A percentile compares a stretch with the other conserved stretches of the same genome.
These are phyloP conservation scores for Trichomonascaceae sp. DNA, from an alignment of 1,139 yeast species.

Conservation along the genomic window DNA sequence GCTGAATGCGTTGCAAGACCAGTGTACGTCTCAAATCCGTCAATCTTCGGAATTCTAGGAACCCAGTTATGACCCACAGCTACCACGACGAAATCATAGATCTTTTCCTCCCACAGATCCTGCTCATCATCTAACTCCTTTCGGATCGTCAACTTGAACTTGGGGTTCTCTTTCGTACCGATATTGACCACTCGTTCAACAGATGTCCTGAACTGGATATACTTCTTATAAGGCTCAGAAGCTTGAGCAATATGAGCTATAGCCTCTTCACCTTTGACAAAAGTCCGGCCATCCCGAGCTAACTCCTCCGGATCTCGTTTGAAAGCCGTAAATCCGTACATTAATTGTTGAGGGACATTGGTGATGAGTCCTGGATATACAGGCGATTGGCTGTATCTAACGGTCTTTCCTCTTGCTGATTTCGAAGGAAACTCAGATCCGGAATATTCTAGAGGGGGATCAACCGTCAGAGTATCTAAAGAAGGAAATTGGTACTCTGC, in stretches of 20 bases:
- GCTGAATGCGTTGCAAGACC: conserved; percentile 50
- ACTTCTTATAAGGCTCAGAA: conserved; percentile 41
- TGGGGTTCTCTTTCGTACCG: conserved; percentile 30
- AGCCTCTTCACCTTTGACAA: conserved; percentile 42
- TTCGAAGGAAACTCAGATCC: not conserved
- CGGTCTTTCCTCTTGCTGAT: conserved; percentile 3
- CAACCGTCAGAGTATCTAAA: conserved; percentile 13
- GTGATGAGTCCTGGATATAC: conserved; percentile 52
- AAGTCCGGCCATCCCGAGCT: not conserved
- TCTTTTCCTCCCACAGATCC: conserved; percentile 13
- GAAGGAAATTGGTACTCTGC: conserved; percentile 7
- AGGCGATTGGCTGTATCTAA: conserved; percentile 30
- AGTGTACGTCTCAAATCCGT: conserved; percentile 49
- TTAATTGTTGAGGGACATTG: conserved; percentile 51
- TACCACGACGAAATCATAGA: conserved; percentile 49
- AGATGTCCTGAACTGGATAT: conserved; percentile 37
- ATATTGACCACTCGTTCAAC: conserved; percentile 36
- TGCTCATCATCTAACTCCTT: conserved; percentile 9
- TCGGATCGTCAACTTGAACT: conserved; percentile 14
- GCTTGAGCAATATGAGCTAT: conserved; percentile 45
- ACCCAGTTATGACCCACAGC: conserved; percentile 56
- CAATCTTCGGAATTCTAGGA: conserved; percentile 49
- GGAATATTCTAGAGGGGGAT: conserved; percentile 22
- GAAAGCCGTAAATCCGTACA: conserved; percentile 37
- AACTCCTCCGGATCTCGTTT: conserved; percentile 33